Evolutionary conservation across 305 asterid genomes (phyloP), one percentile per base, ranked within the genome.

Genomic region (Rubia peregrina): DNA sequence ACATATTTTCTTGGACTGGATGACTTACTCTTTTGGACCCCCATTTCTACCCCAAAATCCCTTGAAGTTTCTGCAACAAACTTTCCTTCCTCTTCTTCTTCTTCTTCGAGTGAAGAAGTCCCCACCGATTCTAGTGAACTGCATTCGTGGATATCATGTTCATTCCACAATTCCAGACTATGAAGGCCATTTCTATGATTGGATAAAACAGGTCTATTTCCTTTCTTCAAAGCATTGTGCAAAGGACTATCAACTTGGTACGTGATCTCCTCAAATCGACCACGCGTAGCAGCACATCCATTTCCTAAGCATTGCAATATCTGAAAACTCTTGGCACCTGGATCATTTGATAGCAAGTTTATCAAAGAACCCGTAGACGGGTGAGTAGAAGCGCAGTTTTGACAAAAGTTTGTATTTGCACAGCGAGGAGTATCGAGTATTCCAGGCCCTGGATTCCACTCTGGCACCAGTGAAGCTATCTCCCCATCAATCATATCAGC

Each of bases 401-500:
- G 75, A 68, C 95, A 88, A 42, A 70, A 79, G 68, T 46, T 75
- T 38, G 69, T 8, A 77, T 82, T 76, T 64, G 81, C 64, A 74
- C 73, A 73, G 16, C 63, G 68, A 8, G 82, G 80, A 49, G 78
- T 83, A 67, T 85, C 89, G 14, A 81, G 89, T 9, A 78, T 68
- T 72, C 77, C 78, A 10, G 64, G 74, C 74, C 87, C 89, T 6
- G 77, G 77, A 78, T 75, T 83, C 97, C 97, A 90, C 14, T 82
- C 88, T 0, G 97, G 97, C 51, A 88, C 91, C 71, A 90, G 73
- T 16, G 86, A 82, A 57, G 89, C 80, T 42, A 90, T 87, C 78
- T 90, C 95, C n/a, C 82, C 86, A 56, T 90, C 97, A 59, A 90
- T 90, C 96, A 86, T 89, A 51, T 86, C 95, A 0, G 92, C 92